Conservation (phyloP, 2,329 filamentous ascomycete genomes). For the Phialocephala sp. region DNA sequence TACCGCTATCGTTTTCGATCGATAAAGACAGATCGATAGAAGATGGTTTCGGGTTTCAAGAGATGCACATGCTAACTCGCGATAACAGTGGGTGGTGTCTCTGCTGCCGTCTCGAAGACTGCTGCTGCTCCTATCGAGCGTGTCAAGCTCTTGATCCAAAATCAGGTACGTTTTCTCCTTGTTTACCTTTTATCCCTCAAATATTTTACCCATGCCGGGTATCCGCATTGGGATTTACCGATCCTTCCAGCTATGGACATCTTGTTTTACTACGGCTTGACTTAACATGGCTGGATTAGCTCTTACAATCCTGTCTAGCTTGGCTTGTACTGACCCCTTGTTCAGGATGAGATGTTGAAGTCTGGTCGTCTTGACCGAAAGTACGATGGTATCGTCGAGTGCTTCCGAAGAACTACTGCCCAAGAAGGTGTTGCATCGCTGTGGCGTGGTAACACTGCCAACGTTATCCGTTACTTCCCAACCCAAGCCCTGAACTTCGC, state of each 20-base stretch:
- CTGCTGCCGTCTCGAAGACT: constrained; percentile 99
- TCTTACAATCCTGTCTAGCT: neutral
- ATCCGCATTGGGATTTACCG: constrained; percentile 31
- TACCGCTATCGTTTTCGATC: constrained; percentile 24
- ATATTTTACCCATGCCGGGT: constrained; percentile 22
- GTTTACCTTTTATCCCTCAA: constrained; percentile 6
- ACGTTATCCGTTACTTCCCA: constrained; percentile 99
- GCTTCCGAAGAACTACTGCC: constrained; percentile 90
- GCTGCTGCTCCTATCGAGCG: constrained; percentile 99
- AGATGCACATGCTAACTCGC: constrained; percentile 36
- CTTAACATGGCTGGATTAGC: neutral
- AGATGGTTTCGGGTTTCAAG: constrained; percentile 14
- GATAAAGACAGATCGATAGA: constrained; percentile 21
- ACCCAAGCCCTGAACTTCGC: constrained; percentile 99
- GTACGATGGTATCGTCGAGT: constrained; percentile 92
- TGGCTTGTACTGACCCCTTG: constrained; percentile 27
- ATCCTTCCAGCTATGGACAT: constrained; percentile 7
- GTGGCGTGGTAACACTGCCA: constrained; percentile 99
- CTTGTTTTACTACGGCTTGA: neutral
- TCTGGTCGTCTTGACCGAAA: constrained; percentile 96
- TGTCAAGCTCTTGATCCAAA: constrained; percentile 99
- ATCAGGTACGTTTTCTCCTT: constrained; percentile 77
- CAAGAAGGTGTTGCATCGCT: constrained; percentile 93
- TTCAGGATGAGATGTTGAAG: constrained; percentile 99
- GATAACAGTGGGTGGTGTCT: constrained; percentile 95